Conservation (phyloP, 1,284 basidiomycete genomes). For the Phylloporus sp. region DNA sequence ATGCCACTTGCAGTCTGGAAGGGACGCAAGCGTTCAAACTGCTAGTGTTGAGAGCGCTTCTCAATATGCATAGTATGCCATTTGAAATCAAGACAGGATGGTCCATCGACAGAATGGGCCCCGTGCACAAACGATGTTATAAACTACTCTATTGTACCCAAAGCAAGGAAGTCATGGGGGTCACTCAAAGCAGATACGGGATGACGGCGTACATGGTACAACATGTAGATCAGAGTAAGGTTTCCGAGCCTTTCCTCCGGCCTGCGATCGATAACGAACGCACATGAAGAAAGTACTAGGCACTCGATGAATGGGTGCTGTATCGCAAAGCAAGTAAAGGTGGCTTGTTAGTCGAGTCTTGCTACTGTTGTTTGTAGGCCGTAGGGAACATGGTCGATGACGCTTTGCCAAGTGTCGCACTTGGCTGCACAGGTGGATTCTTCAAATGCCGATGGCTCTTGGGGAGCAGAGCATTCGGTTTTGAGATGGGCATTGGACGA, state of each 20-base stretch:
- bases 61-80: conserved; percentile 60
- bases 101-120: conserved; percentile 80
- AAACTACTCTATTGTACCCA: conserved; percentile 97
- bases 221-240: conserved; percentile 31
- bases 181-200: conserved; percentile 77
- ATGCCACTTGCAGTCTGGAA: conserved; percentile 93
- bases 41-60: conserved; percentile 51
- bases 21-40: conserved; percentile 91
- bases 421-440: conserved; percentile 73
- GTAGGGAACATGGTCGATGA: conserved; percentile 66
- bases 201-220: conserved; percentile 79
- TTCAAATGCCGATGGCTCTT: conserved; percentile 82
- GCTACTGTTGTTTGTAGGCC: conserved; percentile 49
- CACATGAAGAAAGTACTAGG: conserved; percentile 83
- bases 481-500: conserved; percentile 93
- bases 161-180: conserved; percentile 83
- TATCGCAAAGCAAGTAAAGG: conserved; percentile 75
- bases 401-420: conserved; percentile 77
- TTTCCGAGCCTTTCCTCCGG: conserved; percentile 69
- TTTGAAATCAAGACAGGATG: conserved; percentile 98
- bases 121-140: conserved; percentile 97
- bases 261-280: conserved; percentile 85
- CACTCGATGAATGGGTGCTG: conserved; percentile 89
- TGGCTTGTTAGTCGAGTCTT: background rate
- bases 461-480: conserved; percentile 91